phyloP scores from a whole-genome alignment of 164 flowering plant species.

The Umbellularia californica region DNA sequence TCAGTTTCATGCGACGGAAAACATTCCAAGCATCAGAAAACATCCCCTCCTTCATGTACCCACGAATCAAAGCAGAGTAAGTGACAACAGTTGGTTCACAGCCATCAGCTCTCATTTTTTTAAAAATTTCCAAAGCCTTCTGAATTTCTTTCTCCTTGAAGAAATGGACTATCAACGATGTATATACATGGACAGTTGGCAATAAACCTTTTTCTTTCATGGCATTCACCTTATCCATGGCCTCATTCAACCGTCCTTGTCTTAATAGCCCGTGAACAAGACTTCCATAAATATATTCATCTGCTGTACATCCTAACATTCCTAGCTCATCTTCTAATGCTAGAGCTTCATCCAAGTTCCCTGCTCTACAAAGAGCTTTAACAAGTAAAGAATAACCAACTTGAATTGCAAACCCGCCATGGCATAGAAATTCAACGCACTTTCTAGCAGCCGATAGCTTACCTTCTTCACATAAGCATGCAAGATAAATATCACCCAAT shows the following conservation, averaged over 20 bases:
- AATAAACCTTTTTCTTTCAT: constrained; percentile 53
- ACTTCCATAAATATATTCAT: constrained; percentile 63
- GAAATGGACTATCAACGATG: constrained; percentile 63
- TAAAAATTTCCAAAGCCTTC: constrained; percentile 48
- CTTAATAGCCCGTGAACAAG: constrained; percentile 62
- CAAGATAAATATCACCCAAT: constrained; percentile 52
- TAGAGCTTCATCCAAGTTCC: constrained; percentile 64
- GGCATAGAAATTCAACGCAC: constrained; percentile 36
- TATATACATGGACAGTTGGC: constrained; percentile 76
- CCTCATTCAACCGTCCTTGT: constrained; percentile 47
- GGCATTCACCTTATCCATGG: constrained; percentile 54
- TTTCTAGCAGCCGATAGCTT: constrained; percentile 47
- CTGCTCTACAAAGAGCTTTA: constrained; percentile 72
- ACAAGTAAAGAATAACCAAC: constrained; percentile 55
- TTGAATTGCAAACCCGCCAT: constrained; percentile 49
- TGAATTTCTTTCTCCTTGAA: constrained; percentile 50
- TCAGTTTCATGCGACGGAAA: constrained; percentile 41
- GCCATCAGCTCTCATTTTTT: constrained; percentile 54
- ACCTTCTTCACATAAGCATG: constrained; percentile 65
- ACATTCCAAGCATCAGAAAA: constrained; percentile 62
- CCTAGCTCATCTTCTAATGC: constrained; percentile 36
- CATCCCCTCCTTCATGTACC: constrained; percentile 53
- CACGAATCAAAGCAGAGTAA: constrained; percentile 62
- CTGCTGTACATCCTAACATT: constrained; percentile 28
- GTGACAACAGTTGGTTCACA: constrained; percentile 69